Evolutionary conservation across 1,284 basidiomycete genomes (phyloP).

Genomic region (Anthracocystis setariae): DNA sequence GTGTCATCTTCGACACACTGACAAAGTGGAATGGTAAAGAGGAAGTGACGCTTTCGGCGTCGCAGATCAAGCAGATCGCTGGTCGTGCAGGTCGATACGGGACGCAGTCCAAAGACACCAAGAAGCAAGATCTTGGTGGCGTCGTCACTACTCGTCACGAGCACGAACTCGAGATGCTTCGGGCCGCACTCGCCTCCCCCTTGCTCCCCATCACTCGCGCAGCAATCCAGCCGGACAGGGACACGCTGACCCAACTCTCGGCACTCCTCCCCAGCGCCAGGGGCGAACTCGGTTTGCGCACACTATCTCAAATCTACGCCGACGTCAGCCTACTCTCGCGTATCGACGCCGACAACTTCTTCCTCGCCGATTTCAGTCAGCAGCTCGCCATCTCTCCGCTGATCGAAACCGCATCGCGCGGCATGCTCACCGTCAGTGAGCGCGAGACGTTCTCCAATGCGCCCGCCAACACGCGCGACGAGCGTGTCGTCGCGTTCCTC

Average conservation of each 20-base stretch:
- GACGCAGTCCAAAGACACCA: slow-evolving; percentile 70
- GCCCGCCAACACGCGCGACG: slow-evolving; percentile 71
- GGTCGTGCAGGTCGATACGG: slow-evolving; percentile 94
- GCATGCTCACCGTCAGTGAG: slow-evolving; percentile 72
- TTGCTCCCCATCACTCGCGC: slow-evolving; percentile 70
- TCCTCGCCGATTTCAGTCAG: slow-evolving; percentile 67
- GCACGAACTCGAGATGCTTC: slow-evolving; percentile 76
- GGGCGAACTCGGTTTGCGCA: slow-evolving; percentile 48
- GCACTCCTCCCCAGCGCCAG: slow-evolving; percentile 67
- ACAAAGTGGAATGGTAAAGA: slow-evolving; percentile 77
- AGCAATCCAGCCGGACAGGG: slow-evolving; percentile 67
- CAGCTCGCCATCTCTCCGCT: slow-evolving; percentile 66
- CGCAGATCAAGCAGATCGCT: slow-evolving; percentile 94
- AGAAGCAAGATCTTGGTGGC: slow-evolving; percentile 49
- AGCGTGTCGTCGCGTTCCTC: slow-evolving; percentile 68
- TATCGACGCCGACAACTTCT: slow-evolving; percentile 71
- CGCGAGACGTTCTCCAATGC: slow-evolving; percentile 70
- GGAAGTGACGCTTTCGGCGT: slow-evolving; percentile 74
- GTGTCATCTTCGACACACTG: slow-evolving; percentile 83
- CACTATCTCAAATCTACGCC: slow-evolving; percentile 69
- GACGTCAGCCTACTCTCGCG: slow-evolving; percentile 72
- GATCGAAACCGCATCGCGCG: slow-evolving; percentile 68
- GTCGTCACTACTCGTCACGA: slow-evolving; percentile 75
- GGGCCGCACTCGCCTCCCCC: slow-evolving; percentile 70
- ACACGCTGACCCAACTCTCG: slow-evolving; percentile 67